Evolutionary conservation across 2,329 filamentous ascomycete species (phyloP).

Genomic region (Colletotrichum ledebouriae): DNA sequence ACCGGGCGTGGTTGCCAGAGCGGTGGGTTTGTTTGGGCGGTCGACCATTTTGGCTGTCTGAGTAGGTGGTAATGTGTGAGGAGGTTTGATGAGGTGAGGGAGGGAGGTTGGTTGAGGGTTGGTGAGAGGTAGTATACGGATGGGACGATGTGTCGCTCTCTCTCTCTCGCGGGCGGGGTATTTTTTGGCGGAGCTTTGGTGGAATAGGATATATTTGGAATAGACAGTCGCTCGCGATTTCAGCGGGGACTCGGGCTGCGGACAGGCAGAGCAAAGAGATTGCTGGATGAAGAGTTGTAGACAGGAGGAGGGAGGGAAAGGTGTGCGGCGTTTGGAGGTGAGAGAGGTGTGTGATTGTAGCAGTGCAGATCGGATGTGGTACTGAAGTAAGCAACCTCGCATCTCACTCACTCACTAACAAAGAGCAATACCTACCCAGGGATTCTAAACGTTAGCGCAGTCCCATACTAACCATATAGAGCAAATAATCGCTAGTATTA

Average conservation of each 20-base stretch:
- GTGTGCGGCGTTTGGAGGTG: conserved; percentile 6
- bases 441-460: too few relatives aligned
- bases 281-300: conserved; percentile 6
- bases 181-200: not conserved
- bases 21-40: conserved; percentile 84
- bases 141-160: not conserved
- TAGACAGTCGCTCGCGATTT: not conserved
- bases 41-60: conserved; percentile 74
- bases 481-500: too few relatives aligned
- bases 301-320: not conserved
- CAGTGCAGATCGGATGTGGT: conserved; percentile 9
- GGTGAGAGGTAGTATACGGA: not conserved
- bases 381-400: conserved; percentile 23
- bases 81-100: not conserved
- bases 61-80: not conserved
- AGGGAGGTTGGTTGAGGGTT: conserved; percentile 20
- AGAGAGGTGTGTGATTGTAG: conserved; percentile 4
- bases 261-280: not conserved
- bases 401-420: not conserved
- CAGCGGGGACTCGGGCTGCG: not conserved
- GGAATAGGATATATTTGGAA: not conserved
- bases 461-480: too few relatives aligned
- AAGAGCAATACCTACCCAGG: too few relatives aligned
- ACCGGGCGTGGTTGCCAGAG: conserved; percentile 80
- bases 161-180: not conserved